These are phyloP conservation scores for Isatis tinctoria DNA, from an alignment of 345 rosid genomes.

Conservation along the genomic window DNA sequence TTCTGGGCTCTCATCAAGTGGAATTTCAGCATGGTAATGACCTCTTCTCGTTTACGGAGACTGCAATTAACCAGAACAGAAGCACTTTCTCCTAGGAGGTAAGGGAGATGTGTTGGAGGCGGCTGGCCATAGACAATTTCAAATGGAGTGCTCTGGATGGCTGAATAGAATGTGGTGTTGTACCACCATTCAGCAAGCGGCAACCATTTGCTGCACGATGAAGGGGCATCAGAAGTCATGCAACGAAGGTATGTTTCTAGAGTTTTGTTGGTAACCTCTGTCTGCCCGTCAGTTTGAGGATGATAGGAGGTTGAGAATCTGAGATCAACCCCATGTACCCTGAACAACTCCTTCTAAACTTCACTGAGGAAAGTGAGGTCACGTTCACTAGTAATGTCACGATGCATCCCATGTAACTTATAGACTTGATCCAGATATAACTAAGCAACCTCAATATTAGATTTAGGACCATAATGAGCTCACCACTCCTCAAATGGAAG, in stretches of 20 bases:
- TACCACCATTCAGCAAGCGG: not conserved
- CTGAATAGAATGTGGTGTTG: not conserved
- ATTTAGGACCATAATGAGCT: too few relatives aligned
- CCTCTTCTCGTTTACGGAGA: not conserved
- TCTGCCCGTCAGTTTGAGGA: not conserved
- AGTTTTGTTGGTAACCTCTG: not conserved
- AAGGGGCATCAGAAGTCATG: not conserved
- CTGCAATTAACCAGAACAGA: not conserved
- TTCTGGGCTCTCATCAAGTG: not conserved
- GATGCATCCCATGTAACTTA: too few relatives aligned
- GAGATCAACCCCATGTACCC: not conserved
- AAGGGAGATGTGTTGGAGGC: not conserved
- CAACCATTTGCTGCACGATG: not conserved
- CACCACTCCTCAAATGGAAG: too few relatives aligned
- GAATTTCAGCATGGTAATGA: not conserved
- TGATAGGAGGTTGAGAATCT: accelerated
- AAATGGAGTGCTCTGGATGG: not conserved
- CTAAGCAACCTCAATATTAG: too few relatives aligned
- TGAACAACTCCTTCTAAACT: not conserved
- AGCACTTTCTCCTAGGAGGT: not conserved
- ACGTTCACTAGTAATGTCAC: too few relatives aligned
- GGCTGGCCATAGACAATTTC: not conserved
- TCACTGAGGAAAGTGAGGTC: too few relatives aligned
- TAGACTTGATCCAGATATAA: too few relatives aligned
- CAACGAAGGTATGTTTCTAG: not conserved